A percentile compares a stretch with the other conserved stretches of the same genome.
phyloP scores from a whole-genome alignment of 1,139 yeast species.

The Pichia sp. region DNA sequence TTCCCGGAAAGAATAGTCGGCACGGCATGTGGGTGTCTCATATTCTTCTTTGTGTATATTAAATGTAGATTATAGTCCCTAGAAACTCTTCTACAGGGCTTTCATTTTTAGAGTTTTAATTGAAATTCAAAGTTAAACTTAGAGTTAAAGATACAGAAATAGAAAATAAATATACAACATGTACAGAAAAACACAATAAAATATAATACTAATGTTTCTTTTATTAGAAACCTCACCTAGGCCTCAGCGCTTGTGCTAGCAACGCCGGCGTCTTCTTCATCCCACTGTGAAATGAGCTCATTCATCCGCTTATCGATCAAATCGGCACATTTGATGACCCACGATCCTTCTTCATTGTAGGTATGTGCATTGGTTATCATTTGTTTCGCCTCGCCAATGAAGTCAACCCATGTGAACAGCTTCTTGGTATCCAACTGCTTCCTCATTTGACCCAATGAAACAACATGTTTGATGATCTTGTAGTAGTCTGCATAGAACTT shows the following conservation, averaged over 20 bases:
- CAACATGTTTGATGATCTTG: slow-evolving; percentile 71
- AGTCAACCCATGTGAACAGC: slow-evolving; percentile 55
- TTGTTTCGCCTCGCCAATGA: slow-evolving; percentile 65
- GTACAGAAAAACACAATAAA: background rate
- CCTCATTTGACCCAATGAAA: slow-evolving; percentile 66
- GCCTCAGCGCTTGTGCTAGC: background rate
- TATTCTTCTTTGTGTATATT: slow-evolving; percentile 38
- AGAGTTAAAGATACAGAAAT: slow-evolving; percentile 1
- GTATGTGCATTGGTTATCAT: slow-evolving; percentile 80
- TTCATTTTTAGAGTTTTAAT: background rate
- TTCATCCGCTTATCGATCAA: slow-evolving; percentile 46
- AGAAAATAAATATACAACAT: background rate
- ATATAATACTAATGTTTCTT: background rate
- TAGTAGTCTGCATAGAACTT: slow-evolving; percentile 84
- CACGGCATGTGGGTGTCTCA: slow-evolving; percentile 40
- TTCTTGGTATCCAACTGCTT: slow-evolving; percentile 52
- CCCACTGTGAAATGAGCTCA: slow-evolving; percentile 13
- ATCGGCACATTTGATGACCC: slow-evolving; percentile 74
- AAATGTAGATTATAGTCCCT: slow-evolving; percentile 11
- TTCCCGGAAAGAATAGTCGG: slow-evolving; percentile 53
- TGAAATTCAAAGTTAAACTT: background rate
- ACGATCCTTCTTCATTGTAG: slow-evolving; percentile 88
- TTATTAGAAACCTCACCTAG: background rate
- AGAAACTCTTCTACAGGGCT: background rate
- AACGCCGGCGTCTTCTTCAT: slow-evolving; percentile 9